phyloP scores from a whole-genome alignment of 2,329 filamentous ascomycete genomes.

The Beauveria medogensis region DNA sequence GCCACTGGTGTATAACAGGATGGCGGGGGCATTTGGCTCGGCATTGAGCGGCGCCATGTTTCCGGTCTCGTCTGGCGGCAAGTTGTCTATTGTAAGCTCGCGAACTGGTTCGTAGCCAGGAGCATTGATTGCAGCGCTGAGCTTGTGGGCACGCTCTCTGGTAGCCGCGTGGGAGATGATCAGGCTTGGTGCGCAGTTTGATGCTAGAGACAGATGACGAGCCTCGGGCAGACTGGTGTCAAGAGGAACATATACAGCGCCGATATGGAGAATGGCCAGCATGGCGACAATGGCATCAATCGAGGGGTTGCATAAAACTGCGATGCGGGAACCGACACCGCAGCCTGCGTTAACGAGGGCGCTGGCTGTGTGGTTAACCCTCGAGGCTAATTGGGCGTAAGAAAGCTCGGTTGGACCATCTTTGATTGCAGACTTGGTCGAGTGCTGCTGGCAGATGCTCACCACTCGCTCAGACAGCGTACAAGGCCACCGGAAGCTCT shows the following conservation, averaged over 20 bases:
- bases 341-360: background rate
- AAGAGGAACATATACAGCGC: slow-evolving; percentile 30
- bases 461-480: background rate
- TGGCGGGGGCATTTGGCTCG: slow-evolving; percentile 11
- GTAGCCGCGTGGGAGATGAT: background rate
- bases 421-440: background rate
- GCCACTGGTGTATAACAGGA: slow-evolving; percentile 25
- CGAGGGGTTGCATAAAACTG: slow-evolving; percentile 31
- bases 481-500: background rate
- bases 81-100: background rate
- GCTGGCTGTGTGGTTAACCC: background rate
- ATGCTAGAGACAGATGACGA: slow-evolving; percentile 24
- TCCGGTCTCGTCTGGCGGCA: background rate
- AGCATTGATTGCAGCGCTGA: background rate
- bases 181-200: slow-evolving; percentile 20
- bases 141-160: background rate
- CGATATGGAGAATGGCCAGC: slow-evolving; percentile 31
- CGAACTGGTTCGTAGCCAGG: background rate
- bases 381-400: background rate
- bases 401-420: background rate
- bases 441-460: background rate
- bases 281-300: slow-evolving; percentile 29
- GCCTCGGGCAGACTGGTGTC: slow-evolving; percentile 25
- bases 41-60: background rate
- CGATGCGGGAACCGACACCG: slow-evolving; percentile 20